Percentiles rank a stretch among this genome's conserved stretches.
phyloP scores from a whole-genome alignment of 257 asterid genomes.

The Solanum rostratum region DNA sequence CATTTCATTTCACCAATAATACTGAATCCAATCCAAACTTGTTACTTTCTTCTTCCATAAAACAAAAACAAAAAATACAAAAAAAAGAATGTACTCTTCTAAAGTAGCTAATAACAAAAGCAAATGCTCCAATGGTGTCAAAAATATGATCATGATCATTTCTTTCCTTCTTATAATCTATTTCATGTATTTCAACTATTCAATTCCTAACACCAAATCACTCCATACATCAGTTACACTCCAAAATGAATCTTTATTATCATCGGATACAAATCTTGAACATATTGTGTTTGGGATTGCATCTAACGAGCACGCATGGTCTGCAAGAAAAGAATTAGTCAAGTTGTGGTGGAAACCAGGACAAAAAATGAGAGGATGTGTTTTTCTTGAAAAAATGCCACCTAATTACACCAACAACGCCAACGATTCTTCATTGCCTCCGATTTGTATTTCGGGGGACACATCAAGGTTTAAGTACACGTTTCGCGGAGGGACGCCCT shows the following conservation, averaged over 20 bases:
- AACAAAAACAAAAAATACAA: neutral
- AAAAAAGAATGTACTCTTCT: constrained; percentile 33
- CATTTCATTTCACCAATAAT: neutral
- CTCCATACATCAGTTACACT: constrained; percentile 11
- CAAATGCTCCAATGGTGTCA: constrained; percentile 6
- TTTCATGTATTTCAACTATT: constrained; percentile 15
- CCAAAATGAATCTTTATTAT: constrained; percentile 1
- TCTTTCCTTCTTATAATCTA: constrained; percentile 14
- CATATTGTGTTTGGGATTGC: constrained; percentile 75
- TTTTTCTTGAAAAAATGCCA: constrained; percentile 39
- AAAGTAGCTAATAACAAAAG: constrained; percentile 7
- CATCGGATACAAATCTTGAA: constrained; percentile 31
- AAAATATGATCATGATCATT: constrained; percentile 13
- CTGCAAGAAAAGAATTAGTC: constrained; percentile 30
- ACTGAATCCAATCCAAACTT: neutral
- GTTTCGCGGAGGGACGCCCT: neutral
- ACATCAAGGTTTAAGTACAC: neutral
- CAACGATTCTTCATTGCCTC: neutral
- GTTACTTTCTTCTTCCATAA: neutral
- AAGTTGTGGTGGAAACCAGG: constrained; percentile 69
- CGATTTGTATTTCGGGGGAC: neutral
- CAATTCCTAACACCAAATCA: constrained; percentile 9
- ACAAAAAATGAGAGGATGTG: constrained; percentile 56
- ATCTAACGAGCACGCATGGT: constrained; percentile 48
- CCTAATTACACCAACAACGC: neutral